Base-by-base conservation (phyloP, 2,329 filamentous ascomycete species). In the Colletotrichum limetticola region DNA sequence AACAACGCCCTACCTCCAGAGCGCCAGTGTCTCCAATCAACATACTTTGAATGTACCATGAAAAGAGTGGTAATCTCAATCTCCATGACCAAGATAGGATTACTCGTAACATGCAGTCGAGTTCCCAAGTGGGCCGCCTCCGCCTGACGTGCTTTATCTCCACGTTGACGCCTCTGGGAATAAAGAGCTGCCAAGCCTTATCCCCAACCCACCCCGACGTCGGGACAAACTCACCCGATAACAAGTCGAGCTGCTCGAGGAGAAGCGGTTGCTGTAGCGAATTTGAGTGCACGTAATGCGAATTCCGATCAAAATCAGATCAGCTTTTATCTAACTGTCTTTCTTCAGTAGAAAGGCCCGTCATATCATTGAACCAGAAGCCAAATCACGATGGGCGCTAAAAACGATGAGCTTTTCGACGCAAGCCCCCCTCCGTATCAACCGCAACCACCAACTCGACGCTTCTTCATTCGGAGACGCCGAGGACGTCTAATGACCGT, bases 401-500 rank as follows among this genome's bases (percentile, higher is more conserved):
- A 64, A 58, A 35, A 53, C 35, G 66, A 58, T 4, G 22, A 16
- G 16, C 3, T 52, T 4, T 58, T 64, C n/a, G 66, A 64, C 28
- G 19, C n/a, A 28, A 64, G 60, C 11, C 66, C 66, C 14, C 66
- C 66, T 42, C 66, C 66, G 2, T 69, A 69, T 22, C 59, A 52
- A 24, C 26, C 26, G 16, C n/a, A 52, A 14, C 52, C 26, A 19
- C 26, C 59, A 9, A 19, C 35, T 26, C 26, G 52, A 14, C 24
- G 52, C 8, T 37, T 64, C n/a, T n/a, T 32, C 11, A 14, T 58
- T 52, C 59, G 59, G 19, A 57, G 59, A 22, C 59, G 66, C 9
- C 59, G 35, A 57, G 49, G 49, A 14, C 57, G 30, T 30, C 46
- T 69, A 1, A 16, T 28, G 4, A 49, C 26, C 4, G 14, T 69